Base-by-base conservation (phyloP, 1,139 yeast genomes). In the Yamadazyma conglobata region DNA sequence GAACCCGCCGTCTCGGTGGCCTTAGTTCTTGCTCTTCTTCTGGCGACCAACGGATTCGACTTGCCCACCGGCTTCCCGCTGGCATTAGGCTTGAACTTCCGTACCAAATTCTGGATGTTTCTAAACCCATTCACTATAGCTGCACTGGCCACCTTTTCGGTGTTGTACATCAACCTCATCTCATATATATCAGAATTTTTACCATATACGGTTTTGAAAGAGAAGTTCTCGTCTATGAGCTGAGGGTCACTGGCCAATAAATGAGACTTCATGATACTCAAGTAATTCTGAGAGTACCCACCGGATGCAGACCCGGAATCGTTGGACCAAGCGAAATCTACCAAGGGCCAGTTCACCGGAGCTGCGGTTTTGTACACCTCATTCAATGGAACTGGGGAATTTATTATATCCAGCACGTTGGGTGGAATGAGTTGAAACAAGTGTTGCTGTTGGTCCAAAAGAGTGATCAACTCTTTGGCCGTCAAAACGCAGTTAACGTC, bases 401-500 rank as follows among this genome's bases (percentile, higher is more conserved):
- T 37, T 3, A 46, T 25, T 31, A 46, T 27, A 23, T 35, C 26
- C 16, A 31, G 18, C 20, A 45, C 34, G 27, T 46, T 34, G 5
- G 35, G 17, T 19, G 56, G 53, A 3, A 54, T 43, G 13, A 61
- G 40, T 28, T 48, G 47, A 31, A 47, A 55, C 3, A 35, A 41
- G 19, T 47, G 58, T 1, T 51, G 48, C 13, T 57, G 57, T 27
- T 81, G 85, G 6, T 43, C 44, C 26, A 89, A 52, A 54, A 91
- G 58, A 32, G 85, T 82, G 2, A 89, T 70, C 27, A 91, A 60
- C 52, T 91, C 99, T 44, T 79, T 80, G 9, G 97, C 89, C 0
- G 99, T 91, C 22, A 91, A 72, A 2, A 91, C 98, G 59, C 96
- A 86, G 54, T 91, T 96, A 6, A 91, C 97, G 46, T 87, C 96